Evolutionary conservation across 83 land plant genomes (phyloP), one percentile per base, ranked within the genome.

Genomic region (Thuja plicata): DNA sequence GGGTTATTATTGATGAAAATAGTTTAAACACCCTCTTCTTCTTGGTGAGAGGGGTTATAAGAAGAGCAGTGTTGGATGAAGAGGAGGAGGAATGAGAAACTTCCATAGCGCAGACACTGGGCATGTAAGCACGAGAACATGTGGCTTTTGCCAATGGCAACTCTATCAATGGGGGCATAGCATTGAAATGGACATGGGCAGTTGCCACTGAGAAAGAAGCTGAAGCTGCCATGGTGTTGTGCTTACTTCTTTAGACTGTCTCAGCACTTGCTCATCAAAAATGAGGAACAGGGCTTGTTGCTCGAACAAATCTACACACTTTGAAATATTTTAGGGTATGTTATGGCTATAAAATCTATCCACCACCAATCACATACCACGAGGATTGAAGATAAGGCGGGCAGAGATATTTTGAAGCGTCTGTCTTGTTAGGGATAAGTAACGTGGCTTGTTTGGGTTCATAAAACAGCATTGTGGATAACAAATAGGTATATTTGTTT

Each of bases 141-240:
- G 32, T 11, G 46, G 54, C 34, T 45, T 82, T 82, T 45, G 54
- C 16, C 54, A 40, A 45, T 45, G 85, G 85, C n/a, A 41, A 34
- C 27, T 82, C 85, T 46, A 41, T 5, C 13, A 17, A 82, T 21
- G 85, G 30, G 0, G 52, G 85, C 30, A 45, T 27, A 27, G 85
- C 85, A 10, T 45, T 82, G n/a, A 82, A 24, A n/a, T 82, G 85
- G 32, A 46, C 85, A 45, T 82, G 85, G 85, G 85, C 54, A 82
- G 85, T 82, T 45, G 85, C 34, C 34, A 82, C 10, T 3, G 85
- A 46, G 54, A 82, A 45, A n/a, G 34, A 82, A 38, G 85, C 46
- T 45, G 85, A 82, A 43, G 54, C 54, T 43, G 34, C 85, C 78
- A 74, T 74, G 70, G 27, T 74, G 37, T 32, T 11, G 27, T 32